Evolutionary conservation across 1,284 basidiomycete genomes (phyloP).

Genomic region (Sanghuangporus sanghuang): DNA sequence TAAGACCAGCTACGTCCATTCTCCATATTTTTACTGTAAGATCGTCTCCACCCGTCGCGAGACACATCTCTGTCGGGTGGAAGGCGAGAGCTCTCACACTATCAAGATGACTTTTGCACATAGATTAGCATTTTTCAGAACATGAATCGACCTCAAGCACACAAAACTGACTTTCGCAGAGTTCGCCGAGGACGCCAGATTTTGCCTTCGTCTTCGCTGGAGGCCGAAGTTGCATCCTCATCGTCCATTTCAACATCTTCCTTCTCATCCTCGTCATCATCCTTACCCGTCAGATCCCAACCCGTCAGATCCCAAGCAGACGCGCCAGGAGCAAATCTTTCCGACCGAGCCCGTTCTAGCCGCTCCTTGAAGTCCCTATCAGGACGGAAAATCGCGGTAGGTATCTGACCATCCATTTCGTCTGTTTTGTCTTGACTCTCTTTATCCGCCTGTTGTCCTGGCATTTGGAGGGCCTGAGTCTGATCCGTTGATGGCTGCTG

Average conservation of each 20-base stretch:
- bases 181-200: constrained; percentile 82
- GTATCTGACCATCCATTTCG: constrained; percentile 46
- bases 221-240: constrained; percentile 40
- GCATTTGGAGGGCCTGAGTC: constrained; percentile 22
- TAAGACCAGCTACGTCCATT: constrained; percentile 67
- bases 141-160: constrained; percentile 18
- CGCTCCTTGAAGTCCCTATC: constrained; percentile 84
- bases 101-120: constrained; percentile 76
- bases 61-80: constrained; percentile 75
- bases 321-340: constrained; percentile 34
- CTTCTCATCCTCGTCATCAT: constrained; percentile 56
- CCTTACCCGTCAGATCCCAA: constrained; percentile 43
- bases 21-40: constrained; percentile 96
- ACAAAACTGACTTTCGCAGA: constrained; percentile 72
- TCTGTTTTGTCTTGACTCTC: constrained; percentile 40
- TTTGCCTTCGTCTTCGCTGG: constrained; percentile 66
- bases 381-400: constrained; percentile 84
- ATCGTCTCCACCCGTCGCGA: constrained; percentile 93
- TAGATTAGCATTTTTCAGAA: constrained; percentile 14
- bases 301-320: constrained; percentile 40
- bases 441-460: constrained; percentile 26
- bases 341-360: constrained; percentile 36
- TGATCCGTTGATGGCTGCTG: constrained; percentile 23
- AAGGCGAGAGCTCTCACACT: constrained; percentile 87
- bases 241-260: constrained; percentile 50